Conservation (phyloP, 208 protist species). For the Leishmania mexicana region DNA sequence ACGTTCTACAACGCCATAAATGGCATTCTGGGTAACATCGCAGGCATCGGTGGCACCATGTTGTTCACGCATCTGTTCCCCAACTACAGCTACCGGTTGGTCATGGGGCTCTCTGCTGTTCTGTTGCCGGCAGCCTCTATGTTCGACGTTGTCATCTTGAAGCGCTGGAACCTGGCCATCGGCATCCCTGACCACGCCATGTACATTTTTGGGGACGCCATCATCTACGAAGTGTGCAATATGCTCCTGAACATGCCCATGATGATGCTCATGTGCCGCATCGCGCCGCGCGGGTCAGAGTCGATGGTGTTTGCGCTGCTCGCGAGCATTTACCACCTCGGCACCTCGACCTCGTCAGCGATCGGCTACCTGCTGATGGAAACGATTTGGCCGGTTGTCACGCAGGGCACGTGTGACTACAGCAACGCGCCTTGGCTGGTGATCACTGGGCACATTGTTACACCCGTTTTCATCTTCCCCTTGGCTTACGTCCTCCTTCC, state of each 20-base stretch:
- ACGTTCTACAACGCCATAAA: constrained; percentile 67
- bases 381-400: constrained; percentile 48
- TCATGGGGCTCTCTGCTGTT: constrained; percentile 59
- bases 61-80: constrained; percentile 58
- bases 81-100: constrained; percentile 49
- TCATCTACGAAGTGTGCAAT: constrained; percentile 64
- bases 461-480: constrained; percentile 36
- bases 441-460: constrained; percentile 21
- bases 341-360: constrained; percentile 36
- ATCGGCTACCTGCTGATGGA: constrained; percentile 65
- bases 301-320: constrained; percentile 79
- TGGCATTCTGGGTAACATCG: constrained; percentile 46
- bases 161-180: constrained; percentile 69
- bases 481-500: constrained; percentile 63
- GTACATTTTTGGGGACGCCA: constrained; percentile 72
- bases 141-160: constrained; percentile 73
- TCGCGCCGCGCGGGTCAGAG: constrained; percentile 86
- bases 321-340: constrained; percentile 73
- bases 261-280: constrained; percentile 75
- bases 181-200: constrained; percentile 63
- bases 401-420: constrained; percentile 63
- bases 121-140: constrained; percentile 52
- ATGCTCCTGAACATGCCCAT: constrained; percentile 78
- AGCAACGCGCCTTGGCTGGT: constrained; percentile 28
- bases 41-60: constrained; percentile 46